phyloP scores from a whole-genome alignment of 208 protist genomes.

The Crithidia sp. region DNA sequence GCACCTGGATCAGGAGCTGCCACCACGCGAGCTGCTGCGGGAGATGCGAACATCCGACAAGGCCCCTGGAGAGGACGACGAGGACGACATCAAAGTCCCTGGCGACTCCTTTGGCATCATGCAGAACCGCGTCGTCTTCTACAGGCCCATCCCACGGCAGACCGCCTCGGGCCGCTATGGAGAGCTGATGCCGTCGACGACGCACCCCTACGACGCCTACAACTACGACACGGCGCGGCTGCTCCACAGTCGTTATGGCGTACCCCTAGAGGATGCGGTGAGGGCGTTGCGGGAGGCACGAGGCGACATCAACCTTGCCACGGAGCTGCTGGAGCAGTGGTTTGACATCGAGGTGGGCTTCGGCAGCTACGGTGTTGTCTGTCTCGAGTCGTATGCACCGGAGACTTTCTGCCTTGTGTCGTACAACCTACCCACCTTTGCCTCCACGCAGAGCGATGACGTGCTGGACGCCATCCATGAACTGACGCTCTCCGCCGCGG shows the following conservation, averaged over 20 bases:
- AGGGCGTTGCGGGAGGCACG: constrained; percentile 49
- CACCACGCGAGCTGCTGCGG: constrained; percentile 66
- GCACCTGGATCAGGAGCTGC: constrained; percentile 76
- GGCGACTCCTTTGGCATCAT: constrained; percentile 91
- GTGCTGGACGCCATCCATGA: constrained; percentile 89
- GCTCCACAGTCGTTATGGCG: constrained; percentile 72
- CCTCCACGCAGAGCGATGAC: constrained; percentile 67
- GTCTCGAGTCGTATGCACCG: constrained; percentile 82
- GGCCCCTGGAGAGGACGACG: constrained; percentile 45
- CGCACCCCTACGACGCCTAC: constrained; percentile 62
- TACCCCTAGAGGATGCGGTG: constrained; percentile 52
- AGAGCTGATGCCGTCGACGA: constrained; percentile 65
- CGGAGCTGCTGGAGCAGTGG: constrained; percentile 52
- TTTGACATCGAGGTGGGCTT: constrained; percentile 55
- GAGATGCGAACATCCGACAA: constrained; percentile 48
- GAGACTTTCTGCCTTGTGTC: constrained; percentile 87
- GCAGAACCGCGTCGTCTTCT: constrained; percentile 82
- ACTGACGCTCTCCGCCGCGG: constrained; percentile 83
- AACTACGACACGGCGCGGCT: constrained; percentile 57
- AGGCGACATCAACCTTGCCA: constrained; percentile 75
- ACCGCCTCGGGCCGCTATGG: constrained; percentile 43
- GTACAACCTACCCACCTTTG: constrained; percentile 72
- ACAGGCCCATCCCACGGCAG: constrained; percentile 70
- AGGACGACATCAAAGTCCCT: constrained; percentile 61
- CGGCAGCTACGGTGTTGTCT: constrained; percentile 82